phyloP scores from a whole-genome alignment of 495 filamentous ascomycete genomes.

The Hyaloscypha finlandica region DNA sequence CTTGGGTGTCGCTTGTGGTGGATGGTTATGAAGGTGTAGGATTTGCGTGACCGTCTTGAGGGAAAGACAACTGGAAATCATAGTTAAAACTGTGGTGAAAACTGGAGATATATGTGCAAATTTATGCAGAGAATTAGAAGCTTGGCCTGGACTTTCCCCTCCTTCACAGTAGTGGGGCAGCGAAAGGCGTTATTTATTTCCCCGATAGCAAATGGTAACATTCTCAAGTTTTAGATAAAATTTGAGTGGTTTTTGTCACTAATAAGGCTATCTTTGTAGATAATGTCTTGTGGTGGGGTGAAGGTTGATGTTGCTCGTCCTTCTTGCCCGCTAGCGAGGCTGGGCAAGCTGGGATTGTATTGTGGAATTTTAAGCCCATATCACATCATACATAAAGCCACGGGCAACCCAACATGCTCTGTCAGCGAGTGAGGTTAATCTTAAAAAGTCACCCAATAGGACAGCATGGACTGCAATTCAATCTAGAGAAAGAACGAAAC shows the following conservation, averaged over 20 bases:
- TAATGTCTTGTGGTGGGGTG: background rate
- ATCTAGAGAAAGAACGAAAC: background rate
- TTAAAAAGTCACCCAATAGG: too few relatives aligned
- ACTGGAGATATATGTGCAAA: constrained; percentile 1
- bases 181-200: background rate
- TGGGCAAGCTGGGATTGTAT: background rate
- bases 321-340: background rate
- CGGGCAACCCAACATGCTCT: background rate
- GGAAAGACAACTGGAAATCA: constrained; percentile 24
- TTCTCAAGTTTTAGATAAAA: background rate
- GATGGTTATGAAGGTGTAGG: constrained; percentile 5
- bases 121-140: background rate
- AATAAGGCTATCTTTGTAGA: background rate
- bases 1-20: background rate
- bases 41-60: constrained; percentile 17
- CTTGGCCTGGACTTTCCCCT: background rate
- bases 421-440: background rate
- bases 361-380: background rate
- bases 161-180: background rate
- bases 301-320: background rate
- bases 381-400: background rate
- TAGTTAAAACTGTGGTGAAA: background rate
- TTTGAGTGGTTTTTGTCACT: background rate
- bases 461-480: background rate
- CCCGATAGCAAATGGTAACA: background rate